A percentile compares a stretch with the other conserved stretches of the same genome.
These are phyloP conservation scores for Porodaedalea pini DNA, from an alignment of 1,284 basidiomycete species.

Conservation along the genomic window DNA sequence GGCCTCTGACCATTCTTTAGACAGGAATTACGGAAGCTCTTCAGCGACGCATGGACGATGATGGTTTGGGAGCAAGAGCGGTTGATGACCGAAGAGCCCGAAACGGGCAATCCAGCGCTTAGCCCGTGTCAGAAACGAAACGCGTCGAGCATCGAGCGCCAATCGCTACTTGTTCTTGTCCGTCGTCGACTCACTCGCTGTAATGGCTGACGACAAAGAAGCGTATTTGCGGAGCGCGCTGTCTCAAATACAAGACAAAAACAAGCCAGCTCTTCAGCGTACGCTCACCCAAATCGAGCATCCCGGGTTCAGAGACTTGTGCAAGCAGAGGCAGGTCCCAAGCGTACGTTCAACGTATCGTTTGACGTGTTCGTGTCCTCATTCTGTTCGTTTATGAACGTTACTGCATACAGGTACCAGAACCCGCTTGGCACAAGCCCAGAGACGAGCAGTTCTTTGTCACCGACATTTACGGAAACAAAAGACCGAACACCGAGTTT, in stretches of 20 bases:
- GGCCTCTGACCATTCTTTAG: too few relatives aligned
- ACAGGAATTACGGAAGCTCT: too few relatives aligned
- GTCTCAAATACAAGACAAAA: conserved; percentile 17
- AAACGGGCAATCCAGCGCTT: background rate
- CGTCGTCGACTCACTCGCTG: background rate
- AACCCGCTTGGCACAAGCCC: conserved; percentile 66
- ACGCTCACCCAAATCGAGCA: conserved; percentile 12
- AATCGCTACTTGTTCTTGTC: background rate
- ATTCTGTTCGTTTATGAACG: background rate
- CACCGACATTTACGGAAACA: conserved; percentile 37
- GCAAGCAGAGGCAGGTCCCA: conserved; percentile 19
- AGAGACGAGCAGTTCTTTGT: conserved; percentile 73
- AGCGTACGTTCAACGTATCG: conserved; percentile 16
- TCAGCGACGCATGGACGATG: too few relatives aligned
- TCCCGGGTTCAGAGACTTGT: conserved; percentile 8
- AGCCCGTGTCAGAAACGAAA: background rate
- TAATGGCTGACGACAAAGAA: conserved; percentile 11
- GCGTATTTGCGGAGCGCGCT: conserved; percentile 15
- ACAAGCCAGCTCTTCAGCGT: conserved; percentile 13
- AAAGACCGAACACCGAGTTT: conserved; percentile 78
- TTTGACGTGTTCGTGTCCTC: background rate
- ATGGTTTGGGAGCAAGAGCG: too few relatives aligned
- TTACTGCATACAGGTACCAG: conserved; percentile 52
- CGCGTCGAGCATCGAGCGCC: conserved; percentile 1
- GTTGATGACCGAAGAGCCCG: background rate